Conservation (phyloP, 805 yeast genomes). For the Candida lessepsii region DNA sequence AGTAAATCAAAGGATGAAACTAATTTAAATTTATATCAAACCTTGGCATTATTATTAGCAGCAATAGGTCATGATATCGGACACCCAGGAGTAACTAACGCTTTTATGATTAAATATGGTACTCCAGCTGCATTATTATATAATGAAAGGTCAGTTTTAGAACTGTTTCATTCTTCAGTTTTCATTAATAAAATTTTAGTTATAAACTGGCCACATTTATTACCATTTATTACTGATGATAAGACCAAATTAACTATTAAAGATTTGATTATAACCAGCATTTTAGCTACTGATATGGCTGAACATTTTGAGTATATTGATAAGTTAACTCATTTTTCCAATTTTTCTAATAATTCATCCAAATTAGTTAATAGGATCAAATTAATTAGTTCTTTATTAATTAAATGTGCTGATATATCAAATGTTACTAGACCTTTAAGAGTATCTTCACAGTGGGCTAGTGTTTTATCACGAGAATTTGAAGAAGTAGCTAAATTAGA, state of each 20-base stretch:
- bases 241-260: slow-evolving; percentile 17
- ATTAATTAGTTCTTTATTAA: slow-evolving; percentile 63
- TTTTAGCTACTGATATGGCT: slow-evolving; percentile 83
- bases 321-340: slow-evolving; percentile 40
- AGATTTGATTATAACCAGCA: slow-evolving; percentile 34
- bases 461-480: slow-evolving; percentile 74
- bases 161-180: slow-evolving; percentile 73
- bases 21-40: slow-evolving; percentile 42
- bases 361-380: slow-evolving; percentile 22
- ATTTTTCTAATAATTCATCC: slow-evolving; percentile 17
- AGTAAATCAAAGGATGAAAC: slow-evolving; percentile 16
- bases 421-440: slow-evolving; percentile 82
- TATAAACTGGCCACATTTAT: slow-evolving; percentile 37
- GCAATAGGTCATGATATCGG: slow-evolving; percentile 95
- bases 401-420: slow-evolving; percentile 95
- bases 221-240: slow-evolving; percentile 16
- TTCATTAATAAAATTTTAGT: slow-evolving; percentile 45
- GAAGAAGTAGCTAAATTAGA: slow-evolving; percentile 61
- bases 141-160: slow-evolving; percentile 70
- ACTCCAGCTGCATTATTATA: slow-evolving; percentile 66
- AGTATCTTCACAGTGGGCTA: slow-evolving; percentile 84
- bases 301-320: slow-evolving; percentile 71
- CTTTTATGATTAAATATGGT: slow-evolving; percentile 54
- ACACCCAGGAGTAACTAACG: slow-evolving; percentile 94
- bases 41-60: slow-evolving; percentile 65